Conservation (phyloP, 805 yeast species). For the Saccharomycopsis sp. region DNA sequence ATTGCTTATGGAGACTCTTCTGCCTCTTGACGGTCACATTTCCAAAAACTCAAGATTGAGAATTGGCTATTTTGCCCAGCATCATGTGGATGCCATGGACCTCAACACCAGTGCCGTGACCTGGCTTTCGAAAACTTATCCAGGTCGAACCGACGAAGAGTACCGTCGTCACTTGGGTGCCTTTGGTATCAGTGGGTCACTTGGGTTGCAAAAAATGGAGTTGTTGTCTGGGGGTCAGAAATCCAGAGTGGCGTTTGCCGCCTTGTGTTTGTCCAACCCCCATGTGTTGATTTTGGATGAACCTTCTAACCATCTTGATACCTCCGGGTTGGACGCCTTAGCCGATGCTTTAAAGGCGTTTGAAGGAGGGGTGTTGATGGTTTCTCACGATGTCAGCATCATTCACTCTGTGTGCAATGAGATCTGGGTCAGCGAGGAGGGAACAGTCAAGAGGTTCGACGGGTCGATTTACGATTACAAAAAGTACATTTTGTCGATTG, state of each 20-base stretch:
- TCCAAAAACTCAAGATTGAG: constrained; percentile 78
- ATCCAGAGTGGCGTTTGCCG: constrained; percentile 96
- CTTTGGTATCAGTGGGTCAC: constrained; percentile 91
- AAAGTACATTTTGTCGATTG: constrained; percentile 70
- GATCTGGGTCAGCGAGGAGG: constrained; percentile 91
- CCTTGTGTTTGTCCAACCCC: constrained; percentile 81
- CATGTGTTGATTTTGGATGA: constrained; percentile 91
- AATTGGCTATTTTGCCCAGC: constrained; percentile 96
- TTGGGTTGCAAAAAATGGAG: constrained; percentile 86
- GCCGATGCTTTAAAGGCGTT: constrained; percentile 80
- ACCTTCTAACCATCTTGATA: constrained; percentile 98
- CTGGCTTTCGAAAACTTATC: constrained; percentile 85
- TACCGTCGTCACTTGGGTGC: constrained; percentile 94
- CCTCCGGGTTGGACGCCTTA: constrained; percentile 93
- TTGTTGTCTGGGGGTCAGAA: constrained; percentile 96
- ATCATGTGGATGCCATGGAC: constrained; percentile 98
- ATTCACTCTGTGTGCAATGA: constrained; percentile 85
- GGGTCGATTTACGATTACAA: constrained; percentile 87
- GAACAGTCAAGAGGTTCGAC: constrained; percentile 63
- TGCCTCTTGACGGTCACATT: constrained; percentile 71
- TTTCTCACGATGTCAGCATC: constrained; percentile 91
- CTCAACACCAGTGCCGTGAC: constrained; percentile 74
- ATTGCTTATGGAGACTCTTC: constrained; percentile 66
- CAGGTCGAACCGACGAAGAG: constrained; percentile 93
- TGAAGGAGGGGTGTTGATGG: constrained; percentile 96